These are phyloP conservation scores for Silene coronaria DNA, from an alignment of 179 eudicot species.

Conservation along the genomic window DNA sequence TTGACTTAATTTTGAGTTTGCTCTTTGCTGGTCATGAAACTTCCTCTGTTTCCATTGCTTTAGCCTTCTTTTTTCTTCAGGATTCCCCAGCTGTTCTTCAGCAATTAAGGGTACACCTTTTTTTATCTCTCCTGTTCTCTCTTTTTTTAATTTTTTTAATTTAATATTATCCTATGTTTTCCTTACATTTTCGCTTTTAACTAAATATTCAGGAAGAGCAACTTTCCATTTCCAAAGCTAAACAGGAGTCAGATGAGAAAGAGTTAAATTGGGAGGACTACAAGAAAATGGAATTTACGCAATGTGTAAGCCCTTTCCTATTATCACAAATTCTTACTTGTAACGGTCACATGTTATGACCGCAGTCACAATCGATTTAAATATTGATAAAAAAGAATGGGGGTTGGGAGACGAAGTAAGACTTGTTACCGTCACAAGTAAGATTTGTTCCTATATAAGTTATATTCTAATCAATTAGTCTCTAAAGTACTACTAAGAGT, in stretches of 20 bases:
- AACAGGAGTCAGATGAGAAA: slow-evolving; percentile 45
- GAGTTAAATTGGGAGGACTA: slow-evolving; percentile 93
- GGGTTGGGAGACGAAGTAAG: too few relatives aligned
- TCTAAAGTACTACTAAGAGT: too few relatives aligned
- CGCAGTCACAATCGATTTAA: too few relatives aligned
- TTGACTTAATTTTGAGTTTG: slow-evolving; percentile 80
- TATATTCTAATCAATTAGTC: not conserved
- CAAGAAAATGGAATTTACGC: slow-evolving; percentile 95
- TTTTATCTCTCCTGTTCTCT: too few relatives aligned
- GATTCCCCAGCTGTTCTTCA: slow-evolving; percentile 61
- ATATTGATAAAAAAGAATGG: too few relatives aligned
- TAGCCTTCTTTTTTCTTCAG: slow-evolving; percentile 82
- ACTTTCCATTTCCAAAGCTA: slow-evolving; percentile 49
- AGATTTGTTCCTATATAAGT: too few relatives aligned
- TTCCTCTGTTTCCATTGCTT: slow-evolving; percentile 86
- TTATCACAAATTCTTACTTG: too few relatives aligned
- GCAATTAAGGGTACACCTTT: slow-evolving; percentile 53
- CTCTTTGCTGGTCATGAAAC: slow-evolving; percentile 99
- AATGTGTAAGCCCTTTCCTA: slow-evolving; percentile 58
- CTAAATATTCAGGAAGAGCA: slow-evolving; percentile 64
- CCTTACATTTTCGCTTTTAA: not conserved
- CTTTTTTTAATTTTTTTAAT: not conserved
- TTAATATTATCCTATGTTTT: not conserved
- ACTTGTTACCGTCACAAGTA: too few relatives aligned
- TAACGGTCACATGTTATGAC: too few relatives aligned